A percentile compares a stretch with the other conserved stretches of the same genome.
Evolutionary conservation across 2,329 filamentous ascomycete genomes (phyloP).

Genomic region (Trichoderma semiorbis): DNA sequence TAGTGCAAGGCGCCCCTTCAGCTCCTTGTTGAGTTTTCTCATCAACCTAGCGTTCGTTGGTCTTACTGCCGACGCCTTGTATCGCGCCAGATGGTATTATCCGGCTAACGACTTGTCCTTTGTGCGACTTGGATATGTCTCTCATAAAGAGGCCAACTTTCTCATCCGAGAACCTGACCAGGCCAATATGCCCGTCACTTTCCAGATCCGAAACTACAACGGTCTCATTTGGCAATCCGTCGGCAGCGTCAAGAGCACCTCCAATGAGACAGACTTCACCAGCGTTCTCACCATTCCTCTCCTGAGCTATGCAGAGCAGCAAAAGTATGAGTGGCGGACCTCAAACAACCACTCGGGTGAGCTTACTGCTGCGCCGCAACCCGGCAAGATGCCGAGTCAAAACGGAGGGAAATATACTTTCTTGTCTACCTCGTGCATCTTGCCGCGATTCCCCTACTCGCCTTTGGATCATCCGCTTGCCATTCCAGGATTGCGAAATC

Average conservation of each 20-base stretch:
- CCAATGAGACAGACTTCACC: conserved; percentile 80
- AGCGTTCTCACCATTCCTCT: conserved; percentile 63
- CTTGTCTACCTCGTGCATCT: conserved; percentile 87
- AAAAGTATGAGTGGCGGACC: conserved; percentile 75
- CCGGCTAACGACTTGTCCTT: conserved; percentile 76
- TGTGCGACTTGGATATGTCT: conserved; percentile 82
- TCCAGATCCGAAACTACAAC: conserved; percentile 61
- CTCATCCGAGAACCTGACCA: conserved; percentile 81
- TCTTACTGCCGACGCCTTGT: conserved; percentile 74
- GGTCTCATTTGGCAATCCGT: conserved; percentile 61
- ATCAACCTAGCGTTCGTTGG: conserved; percentile 69
- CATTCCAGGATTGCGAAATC: conserved; percentile 73
- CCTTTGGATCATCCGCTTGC: conserved; percentile 77
- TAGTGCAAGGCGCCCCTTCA: conserved; percentile 62
- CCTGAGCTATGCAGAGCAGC: conserved; percentile 62
- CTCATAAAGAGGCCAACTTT: conserved; percentile 72
- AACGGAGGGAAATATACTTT: conserved; percentile 78
- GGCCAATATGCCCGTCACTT: conserved; percentile 67
- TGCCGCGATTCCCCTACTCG: conserved; percentile 85
- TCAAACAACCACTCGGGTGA: conserved; percentile 84
- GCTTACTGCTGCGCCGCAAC: conserved; percentile 72
- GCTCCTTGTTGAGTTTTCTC: conserved; percentile 64
- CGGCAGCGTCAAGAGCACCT: conserved; percentile 62
- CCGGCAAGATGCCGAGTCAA: conserved; percentile 59
- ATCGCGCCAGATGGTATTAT: conserved; percentile 67